Base-by-base conservation (phyloP, 345 rosid species). In the Populus euphratica region DNA sequence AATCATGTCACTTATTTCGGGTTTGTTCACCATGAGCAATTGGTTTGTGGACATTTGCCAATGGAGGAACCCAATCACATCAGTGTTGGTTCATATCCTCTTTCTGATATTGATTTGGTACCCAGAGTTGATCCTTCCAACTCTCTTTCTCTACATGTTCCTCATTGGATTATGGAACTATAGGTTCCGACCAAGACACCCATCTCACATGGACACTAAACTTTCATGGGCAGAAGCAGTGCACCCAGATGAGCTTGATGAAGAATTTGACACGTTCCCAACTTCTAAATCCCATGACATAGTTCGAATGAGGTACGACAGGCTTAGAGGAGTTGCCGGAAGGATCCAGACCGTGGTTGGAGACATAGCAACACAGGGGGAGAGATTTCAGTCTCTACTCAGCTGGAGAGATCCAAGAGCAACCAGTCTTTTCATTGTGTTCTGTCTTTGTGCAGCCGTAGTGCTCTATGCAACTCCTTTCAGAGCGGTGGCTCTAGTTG, bases 331-430 rank as follows among this genome's bases (percentile, higher is more conserved):
- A 14, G 87, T 92, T 33, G 92, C 97, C 0, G 94, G 94, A 73
- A 89, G 97, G 86, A 89, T 94, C 38, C 97, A 93, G 68, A 89
- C 91, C 1, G 90, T 92, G 3, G 90, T 88, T 11, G 98, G 98
- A 1, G 93, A 94, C 70, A 85, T 92, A 36, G 96, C 98, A 21
- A 87, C 95, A 3, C 94, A 92, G 59, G 97, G 98, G 56, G 96
- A 94, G 88, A 94, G 97, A 69, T 33, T 89, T 63, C 89, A 92
- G 81, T 87, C 94, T 29, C 86, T 89, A 33, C 76, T 92, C 36
- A 83, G 88, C 68, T 94, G 96, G 98, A 85, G 93, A 79, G 97
- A 94, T 52, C 96, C 98, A 0, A 86, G 94, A 78, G 97, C 96
- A 7, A 92, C 93, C 21, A 86, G 93, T 63, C 86, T 94, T 16